Base-by-base conservation (phyloP, 192 early-diverging fungal genomes). In the Linnemannia schmuckeri region DNA sequence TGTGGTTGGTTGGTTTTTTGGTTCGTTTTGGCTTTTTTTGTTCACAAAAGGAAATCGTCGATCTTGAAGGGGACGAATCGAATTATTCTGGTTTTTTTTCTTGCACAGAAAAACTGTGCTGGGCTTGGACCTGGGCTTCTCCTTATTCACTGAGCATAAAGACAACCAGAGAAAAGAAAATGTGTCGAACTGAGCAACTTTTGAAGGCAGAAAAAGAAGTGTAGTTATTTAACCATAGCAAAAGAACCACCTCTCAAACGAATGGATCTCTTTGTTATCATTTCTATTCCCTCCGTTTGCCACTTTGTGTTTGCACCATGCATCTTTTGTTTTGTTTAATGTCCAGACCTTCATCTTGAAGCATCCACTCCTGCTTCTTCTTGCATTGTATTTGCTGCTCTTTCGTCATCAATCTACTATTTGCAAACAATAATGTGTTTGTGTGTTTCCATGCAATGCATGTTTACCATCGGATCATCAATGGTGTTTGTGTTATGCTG, bases 41-140 rank as follows among this genome's bases (percentile, higher is more conserved):
- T 33, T 33, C 27, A 15, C n/a, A 66, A 66, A 30, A n/a, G 27
- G 57, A 66, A 20, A 66, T 66, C 30, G 61, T 33, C 61, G 30
- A 66, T 66, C 61, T 66, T 15, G 61, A 33, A 66, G 27, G 13
- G 61, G 61, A 66, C 61, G 61, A 66, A 66, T 66, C 61, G 61
- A 66, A 66, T 66, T 30, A 13, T 30, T 66, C n/a, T 66, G 61
- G 12, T 6, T 52, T 22, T 18, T 4, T 52, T 52, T 66, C 61
- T 66, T 35, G 27, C 10, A 17, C 12, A 66, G n/a, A 66, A 33
- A 66, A 66, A 66, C 30, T 66, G 30, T 6, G 30, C 30, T 66
- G 27, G 30, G 30, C 61, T 66, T 15, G 61, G 61, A 66, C 61
- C 61, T 66, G 61, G 61, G 12, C 61, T 10, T 66, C 13, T 12